These are phyloP conservation scores for Melanomma pulvis-pyrius DNA, from an alignment of 495 filamentous ascomycete genomes.

Conservation along the genomic window DNA sequence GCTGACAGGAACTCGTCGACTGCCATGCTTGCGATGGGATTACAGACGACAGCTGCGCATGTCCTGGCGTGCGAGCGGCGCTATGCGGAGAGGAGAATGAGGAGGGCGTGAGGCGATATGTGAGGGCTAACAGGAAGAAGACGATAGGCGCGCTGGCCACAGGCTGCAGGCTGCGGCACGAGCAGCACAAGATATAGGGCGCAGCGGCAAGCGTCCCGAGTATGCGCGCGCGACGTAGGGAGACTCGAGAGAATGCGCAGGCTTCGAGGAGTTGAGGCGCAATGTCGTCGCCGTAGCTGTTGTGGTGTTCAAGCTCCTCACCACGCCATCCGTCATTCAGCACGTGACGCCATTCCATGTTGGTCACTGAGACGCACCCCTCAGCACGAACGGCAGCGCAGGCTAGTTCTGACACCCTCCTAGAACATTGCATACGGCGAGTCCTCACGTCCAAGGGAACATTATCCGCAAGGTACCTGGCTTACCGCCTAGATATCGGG, in stretches of 20 bases:
- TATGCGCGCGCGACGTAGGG: background rate
- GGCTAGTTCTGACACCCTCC: too few species aligned
- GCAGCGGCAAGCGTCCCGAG: background rate
- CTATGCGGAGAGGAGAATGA: background rate
- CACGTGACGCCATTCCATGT: background rate
- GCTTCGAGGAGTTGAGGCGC: background rate
- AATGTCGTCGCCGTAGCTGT: background rate
- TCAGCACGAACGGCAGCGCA: too few species aligned
- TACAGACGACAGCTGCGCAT: conserved; percentile 18
- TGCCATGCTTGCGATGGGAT: conserved; percentile 27
- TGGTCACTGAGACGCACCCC: too few species aligned
- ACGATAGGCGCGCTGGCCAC: background rate
- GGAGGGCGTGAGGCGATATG: conserved; percentile 1
- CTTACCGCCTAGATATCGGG: too few species aligned
- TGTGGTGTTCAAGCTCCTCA: background rate
- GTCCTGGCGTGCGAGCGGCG: conserved; percentile 6
- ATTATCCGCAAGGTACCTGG: too few species aligned
- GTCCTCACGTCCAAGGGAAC: too few species aligned
- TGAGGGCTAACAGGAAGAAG: background rate
- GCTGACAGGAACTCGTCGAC: conserved; percentile 43
- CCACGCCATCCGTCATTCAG: background rate
- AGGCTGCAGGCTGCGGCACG: background rate
- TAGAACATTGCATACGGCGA: too few species aligned
- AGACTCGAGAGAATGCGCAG: background rate
- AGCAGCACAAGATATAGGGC: background rate